These are phyloP conservation scores for Oryza glaberrima DNA, from an alignment of 176 grass and related monocot species.

Conservation along the genomic window DNA sequence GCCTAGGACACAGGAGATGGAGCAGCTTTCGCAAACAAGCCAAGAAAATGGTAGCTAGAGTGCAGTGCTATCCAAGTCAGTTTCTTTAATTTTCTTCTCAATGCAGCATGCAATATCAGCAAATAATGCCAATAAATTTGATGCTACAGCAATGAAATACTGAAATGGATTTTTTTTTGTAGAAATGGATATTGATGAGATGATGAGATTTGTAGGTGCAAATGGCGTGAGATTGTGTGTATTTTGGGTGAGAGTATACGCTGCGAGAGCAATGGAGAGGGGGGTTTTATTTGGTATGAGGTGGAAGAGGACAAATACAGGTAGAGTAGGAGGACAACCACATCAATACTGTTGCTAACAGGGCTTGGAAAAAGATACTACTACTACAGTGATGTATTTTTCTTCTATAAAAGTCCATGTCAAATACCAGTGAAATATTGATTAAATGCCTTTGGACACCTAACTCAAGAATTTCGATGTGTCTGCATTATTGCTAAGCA, in stretches of 20 bases:
- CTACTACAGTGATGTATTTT: not conserved
- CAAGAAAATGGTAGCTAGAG: slow-evolving; percentile 13
- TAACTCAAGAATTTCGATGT: not conserved
- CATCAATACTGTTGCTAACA: slow-evolving; percentile 33
- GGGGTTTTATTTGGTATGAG: slow-evolving; percentile 28
- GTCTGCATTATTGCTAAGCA: not conserved
- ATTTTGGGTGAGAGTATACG: slow-evolving; percentile 2
- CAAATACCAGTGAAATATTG: not conserved
- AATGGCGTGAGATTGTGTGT: not conserved
- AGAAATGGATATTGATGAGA: not conserved
- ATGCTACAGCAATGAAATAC: not conserved
- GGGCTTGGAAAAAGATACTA: not conserved
- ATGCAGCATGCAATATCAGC: not conserved
- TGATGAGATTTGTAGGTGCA: not conserved
- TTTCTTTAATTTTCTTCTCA: not conserved
- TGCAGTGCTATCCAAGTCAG: slow-evolving; percentile 28
- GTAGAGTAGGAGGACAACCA: slow-evolving; percentile 46
- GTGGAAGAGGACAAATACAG: slow-evolving; percentile 34
- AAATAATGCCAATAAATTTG: not conserved
- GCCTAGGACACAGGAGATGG: no score
- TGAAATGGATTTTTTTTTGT: no score
- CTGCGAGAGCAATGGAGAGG: not conserved
- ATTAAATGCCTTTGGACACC: not conserved
- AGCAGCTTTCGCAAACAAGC: slow-evolving; percentile 25
- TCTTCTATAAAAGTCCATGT: not conserved